Evolutionary conservation across 1,284 basidiomycete genomes (phyloP).

Genomic region (Ustilago bromivora): DNA sequence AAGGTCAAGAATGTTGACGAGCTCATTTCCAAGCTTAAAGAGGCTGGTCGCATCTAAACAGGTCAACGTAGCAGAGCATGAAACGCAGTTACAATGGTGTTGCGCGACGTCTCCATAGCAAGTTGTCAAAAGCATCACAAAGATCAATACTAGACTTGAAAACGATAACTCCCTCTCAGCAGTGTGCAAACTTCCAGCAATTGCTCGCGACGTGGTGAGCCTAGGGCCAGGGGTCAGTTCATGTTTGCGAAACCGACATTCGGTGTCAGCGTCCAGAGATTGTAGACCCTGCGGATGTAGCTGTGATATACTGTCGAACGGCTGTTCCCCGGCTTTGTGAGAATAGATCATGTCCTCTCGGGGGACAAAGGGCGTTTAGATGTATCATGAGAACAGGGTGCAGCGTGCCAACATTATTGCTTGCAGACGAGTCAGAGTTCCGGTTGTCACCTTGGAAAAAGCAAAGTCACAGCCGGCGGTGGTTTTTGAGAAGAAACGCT

Average conservation of each 20-base stretch:
- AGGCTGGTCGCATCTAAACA: slow-evolving; percentile 79
- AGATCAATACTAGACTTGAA: slow-evolving; percentile 5
- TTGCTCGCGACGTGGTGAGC: background rate
- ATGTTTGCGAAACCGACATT: no score
- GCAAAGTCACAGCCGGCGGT: background rate
- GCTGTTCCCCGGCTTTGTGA: background rate
- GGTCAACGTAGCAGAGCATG: background rate
- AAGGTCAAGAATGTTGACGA: slow-evolving; percentile 93
- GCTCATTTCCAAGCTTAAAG: slow-evolving; percentile 88
- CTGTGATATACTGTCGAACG: background rate
- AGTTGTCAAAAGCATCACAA: background rate
- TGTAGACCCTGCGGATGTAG: background rate
- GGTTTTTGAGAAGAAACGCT: slow-evolving; percentile 1
- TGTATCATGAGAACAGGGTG: background rate
- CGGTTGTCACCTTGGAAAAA: background rate
- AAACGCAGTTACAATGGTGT: background rate
- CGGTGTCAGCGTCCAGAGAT: background rate
- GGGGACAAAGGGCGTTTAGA: background rate
- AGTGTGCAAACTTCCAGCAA: background rate
- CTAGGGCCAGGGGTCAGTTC: background rate
- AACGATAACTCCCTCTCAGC: background rate
- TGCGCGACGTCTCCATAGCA: background rate
- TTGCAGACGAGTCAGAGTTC: slow-evolving; percentile 1
- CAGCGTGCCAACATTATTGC: background rate
- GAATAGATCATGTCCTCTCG: background rate